Evolutionary conservation across 495 filamentous ascomycete genomes (phyloP), one percentile per base, ranked within the genome.

Genomic region (Baudoinia panamericana): DNA sequence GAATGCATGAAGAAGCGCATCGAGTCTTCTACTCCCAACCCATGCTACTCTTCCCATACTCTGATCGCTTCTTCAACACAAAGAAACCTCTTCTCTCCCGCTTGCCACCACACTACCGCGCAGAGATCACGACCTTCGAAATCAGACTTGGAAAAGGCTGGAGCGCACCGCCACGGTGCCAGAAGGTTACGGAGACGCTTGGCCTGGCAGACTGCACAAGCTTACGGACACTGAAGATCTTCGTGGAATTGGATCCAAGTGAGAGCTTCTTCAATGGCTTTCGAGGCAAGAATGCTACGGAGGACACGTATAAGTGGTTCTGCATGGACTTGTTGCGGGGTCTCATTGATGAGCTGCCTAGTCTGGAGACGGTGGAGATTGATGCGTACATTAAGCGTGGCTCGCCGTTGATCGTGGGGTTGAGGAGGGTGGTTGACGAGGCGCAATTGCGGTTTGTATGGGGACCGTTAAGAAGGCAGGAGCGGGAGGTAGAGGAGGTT

Each of bases 91-190:
- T 82, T 2, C 63, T 82, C 15, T 71, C 78, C 6, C 73, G 78
- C 18, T 65, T 86, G 44, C 74, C 76, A 12, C 55, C 68, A 12
- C 67, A 65, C 17, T 84, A 87, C 63, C 76, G 79, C 27, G 58
- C 66, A 5, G 70, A 63, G 16, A 63, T 93, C 36, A 75, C 68
- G 3, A 74, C 73, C 1, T 64, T 90, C 32, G 81, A 92, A 51
- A 59, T 92, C 45, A 76, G 84, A 8, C 61, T 93, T 1, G 84
- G 84, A 0, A 82, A 82, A 0, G 83, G 82, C 36, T 93, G 80
- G 79, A 80, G 65, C 12, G 67, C 68, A 32, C 84, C 84, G 2
- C 84, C 84, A 1, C 61, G 63, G 9, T 72, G 75, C 31, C 90
- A 84, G 83, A 67, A 69, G 2, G 76, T 85, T 19, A 77, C 74